Evolutionary conservation across 371 early-diverging fungal genomes (phyloP), one percentile per base, ranked within the genome.

Genomic region (Apophysomyces sp.): DNA sequence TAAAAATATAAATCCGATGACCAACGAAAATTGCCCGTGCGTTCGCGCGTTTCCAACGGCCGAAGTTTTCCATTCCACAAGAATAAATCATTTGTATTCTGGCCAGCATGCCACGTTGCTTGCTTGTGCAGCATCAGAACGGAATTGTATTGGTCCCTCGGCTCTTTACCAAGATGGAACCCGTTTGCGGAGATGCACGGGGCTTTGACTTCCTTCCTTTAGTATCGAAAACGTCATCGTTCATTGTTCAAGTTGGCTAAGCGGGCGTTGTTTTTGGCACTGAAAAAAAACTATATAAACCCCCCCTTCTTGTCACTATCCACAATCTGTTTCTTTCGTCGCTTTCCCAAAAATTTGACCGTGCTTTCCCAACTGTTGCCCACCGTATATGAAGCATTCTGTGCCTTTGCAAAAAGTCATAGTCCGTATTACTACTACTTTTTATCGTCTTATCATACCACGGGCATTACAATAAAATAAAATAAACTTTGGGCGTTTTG

Each of bases 171-270:
- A 21, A 44, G 16, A 44, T 44, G 27, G 49, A 44, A 44, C 49
- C 41, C 24, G 49, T n/a, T 44, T 44, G 49, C 49, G 49, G 49
- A 44, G 49, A 21, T 44, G 49, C 49, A 44, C 49, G 24, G 24
- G 16, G 24, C 49, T 21, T 44, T n/a, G n/a, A 18, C 7, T 18
- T 44, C 21, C 24, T 44, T 21, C 21, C 24, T 44, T 44, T 44
- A 44, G 49, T 44, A 44, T 44, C 49, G 34, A 21, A n/a, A 44
- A 44, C 49, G 49, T 44, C 49, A 44, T 44, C 24, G 49, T 16
- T 44, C 49, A 44, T 44, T 44, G 49, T 44, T 44, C 49, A 41
- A 41, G 21, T 44, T 44, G 49, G 49, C 21, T 44, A 44, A 44
- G 49, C 49, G 49, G 37, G 9, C 5, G 21, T 44, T 44, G n/a